Percentiles rank a stretch among this genome's conserved stretches.
phyloP scores from a whole-genome alignment of 768 basidiomycete genomes.

The Tulasnella sp. region DNA sequence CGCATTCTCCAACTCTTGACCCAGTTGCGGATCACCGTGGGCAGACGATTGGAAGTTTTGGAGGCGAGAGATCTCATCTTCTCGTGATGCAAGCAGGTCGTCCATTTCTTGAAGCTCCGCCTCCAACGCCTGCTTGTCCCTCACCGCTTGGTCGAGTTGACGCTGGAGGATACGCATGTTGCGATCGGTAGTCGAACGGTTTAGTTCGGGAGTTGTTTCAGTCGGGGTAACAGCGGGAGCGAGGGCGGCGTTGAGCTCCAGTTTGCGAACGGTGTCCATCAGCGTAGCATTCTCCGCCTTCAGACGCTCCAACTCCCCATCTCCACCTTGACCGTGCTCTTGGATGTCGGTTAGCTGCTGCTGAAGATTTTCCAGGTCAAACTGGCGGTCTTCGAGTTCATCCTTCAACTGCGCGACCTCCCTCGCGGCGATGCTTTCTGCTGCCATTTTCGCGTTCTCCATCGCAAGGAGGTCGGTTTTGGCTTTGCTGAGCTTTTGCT shows the following conservation, averaged over 20 bases:
- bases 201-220: background rate
- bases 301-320: background rate
- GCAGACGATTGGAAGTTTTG: background rate
- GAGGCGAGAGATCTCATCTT: background rate
- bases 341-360: background rate
- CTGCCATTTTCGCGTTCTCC: conserved; percentile 6
- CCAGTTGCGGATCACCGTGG: background rate
- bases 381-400: background rate
- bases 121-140: background rate
- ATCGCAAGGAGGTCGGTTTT: background rate
- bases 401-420: conserved; percentile 1
- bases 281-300: background rate
- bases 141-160: background rate
- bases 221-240: background rate
- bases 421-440: background rate
- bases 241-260: background rate
- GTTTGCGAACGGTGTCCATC: background rate
- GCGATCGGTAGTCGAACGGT: background rate
- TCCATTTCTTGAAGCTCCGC: background rate
- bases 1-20: background rate
- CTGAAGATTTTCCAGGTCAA: background rate
- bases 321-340: background rate
- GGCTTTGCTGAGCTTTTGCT: background rate
- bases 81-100: background rate
- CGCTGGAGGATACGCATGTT: background rate